Evolutionary conservation across 768 basidiomycete genomes (phyloP).

Genomic region (Suillus sp.): DNA sequence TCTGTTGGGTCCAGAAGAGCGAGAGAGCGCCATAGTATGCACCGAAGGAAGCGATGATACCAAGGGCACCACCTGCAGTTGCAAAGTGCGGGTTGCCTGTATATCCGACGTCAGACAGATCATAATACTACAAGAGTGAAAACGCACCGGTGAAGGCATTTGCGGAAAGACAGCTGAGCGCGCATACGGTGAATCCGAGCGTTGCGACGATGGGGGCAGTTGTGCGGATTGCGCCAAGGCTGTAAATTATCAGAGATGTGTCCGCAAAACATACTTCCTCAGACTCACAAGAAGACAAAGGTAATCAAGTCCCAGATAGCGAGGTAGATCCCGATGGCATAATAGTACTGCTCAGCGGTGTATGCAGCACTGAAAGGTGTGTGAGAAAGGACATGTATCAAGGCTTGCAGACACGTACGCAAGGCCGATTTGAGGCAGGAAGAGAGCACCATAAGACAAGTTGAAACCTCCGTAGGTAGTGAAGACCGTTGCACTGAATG

Average conservation of each 20-base stretch:
- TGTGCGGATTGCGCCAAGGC: conserved; percentile 30
- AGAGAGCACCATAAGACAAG: conserved; percentile 31
- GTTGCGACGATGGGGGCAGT: conserved; percentile 26
- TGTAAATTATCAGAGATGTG: conserved; percentile 6
- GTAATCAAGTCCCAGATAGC: conserved; percentile 30
- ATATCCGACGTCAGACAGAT: conserved; percentile 5
- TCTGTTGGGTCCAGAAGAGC: conserved; percentile 32
- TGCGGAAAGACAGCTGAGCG: conserved; percentile 27
- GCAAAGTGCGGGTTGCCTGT: conserved; percentile 26
- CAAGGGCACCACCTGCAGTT: conserved; percentile 30
- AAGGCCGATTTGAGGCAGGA: conserved; percentile 28
- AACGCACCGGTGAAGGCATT: conserved; percentile 31
- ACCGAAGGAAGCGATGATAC: conserved; percentile 29
- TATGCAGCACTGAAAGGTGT: conserved; percentile 23
- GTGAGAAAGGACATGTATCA: conserved; percentile 8
- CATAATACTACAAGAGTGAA: neutral
- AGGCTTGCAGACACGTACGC: conserved; percentile 21
- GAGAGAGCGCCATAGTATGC: conserved; percentile 32
- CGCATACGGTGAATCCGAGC: conserved; percentile 25
- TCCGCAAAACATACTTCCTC: neutral
- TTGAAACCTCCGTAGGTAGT: conserved; percentile 33
- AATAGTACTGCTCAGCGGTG: conserved; percentile 28
- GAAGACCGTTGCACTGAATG: conserved; percentile 31
- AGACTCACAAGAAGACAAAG: conserved; percentile 26
- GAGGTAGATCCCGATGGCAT: conserved; percentile 31